Base-by-base conservation (phyloP, 2,329 filamentous ascomycete genomes). In the Macroventuria anomochaeta region DNA sequence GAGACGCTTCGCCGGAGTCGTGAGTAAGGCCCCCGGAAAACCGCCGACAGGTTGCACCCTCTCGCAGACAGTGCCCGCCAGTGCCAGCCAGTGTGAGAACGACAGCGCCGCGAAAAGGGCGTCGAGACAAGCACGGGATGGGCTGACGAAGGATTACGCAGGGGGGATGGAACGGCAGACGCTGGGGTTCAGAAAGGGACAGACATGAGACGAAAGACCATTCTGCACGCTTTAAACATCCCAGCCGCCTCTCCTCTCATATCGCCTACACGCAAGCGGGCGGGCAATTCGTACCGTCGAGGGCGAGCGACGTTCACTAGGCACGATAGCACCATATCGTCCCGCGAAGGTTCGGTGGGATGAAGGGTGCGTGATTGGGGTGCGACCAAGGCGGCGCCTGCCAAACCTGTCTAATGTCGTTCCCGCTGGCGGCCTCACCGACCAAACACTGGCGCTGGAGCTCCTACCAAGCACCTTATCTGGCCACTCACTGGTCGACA, bases 181-280 rank as follows among this genome's bases (percentile, higher is more conserved):
- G 60, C 57, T 60, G 59, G 60, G 50, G 33, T 56, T 58, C 58
- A 49, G 49, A 61, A 62, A 55, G 57, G 57, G 54, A 60, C 62
- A 55, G 53, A 61, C 46, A 49, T 69, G 68, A 71, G 69, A 72
- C 63, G 59, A 59, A 61, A 62, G 57, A 62, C 63, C 58, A 56
- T 56, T 46, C 58, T 59, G 55, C 62, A 64, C 57, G 62, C 62
- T 68, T 67, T 63, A 63, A 62, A 53, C 48, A 62, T 49, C 53
- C 63, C 58, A 44, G 56, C 49, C 50, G 46, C 37, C 33, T 37
- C 46, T 63, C 65, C 59, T 64, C 61, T 62, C 66, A 64, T 68
- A 48, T 67, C 63, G 63, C 58, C 62, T 65, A 37, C 56, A 23
- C 20, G 40, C 31, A 39, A 40, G 36, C 51, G 51, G 28, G 46